These are phyloP conservation scores for slime mould (Dictyostelium discoideum) DNA, from an alignment of 78 protist genomes.

Conservation along the genomic window DNA sequence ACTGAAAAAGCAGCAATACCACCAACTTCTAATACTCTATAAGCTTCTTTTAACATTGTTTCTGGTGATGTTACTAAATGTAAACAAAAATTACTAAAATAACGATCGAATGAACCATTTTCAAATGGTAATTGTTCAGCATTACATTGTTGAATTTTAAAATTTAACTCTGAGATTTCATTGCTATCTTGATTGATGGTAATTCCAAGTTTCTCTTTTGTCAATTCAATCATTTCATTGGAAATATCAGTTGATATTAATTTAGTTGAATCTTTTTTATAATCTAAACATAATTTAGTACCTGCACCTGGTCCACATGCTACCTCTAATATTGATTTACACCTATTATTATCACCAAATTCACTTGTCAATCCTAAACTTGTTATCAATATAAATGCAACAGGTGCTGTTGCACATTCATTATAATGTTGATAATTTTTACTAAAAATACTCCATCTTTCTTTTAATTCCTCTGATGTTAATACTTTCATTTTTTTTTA, in stretches of 20 bases:
- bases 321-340: slow-evolving; percentile 27
- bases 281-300: background rate
- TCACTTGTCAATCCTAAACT: background rate
- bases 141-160: slow-evolving; percentile 7
- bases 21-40: slow-evolving; percentile 53
- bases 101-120: slow-evolving; percentile 29
- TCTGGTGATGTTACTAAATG: slow-evolving; percentile 56
- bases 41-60: slow-evolving; percentile 10
- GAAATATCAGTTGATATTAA: slow-evolving; percentile 19
- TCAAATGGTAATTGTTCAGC: slow-evolving; percentile 47
- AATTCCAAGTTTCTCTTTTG: background rate
- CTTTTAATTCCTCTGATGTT: background rate
- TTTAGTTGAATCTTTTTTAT: background rate
- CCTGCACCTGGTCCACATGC: slow-evolving; percentile 71
- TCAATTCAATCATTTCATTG: slow-evolving; percentile 22
- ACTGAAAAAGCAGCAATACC: slow-evolving; percentile 68
- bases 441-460: slow-evolving; percentile 50
- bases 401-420: slow-evolving; percentile 34
- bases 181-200: background rate
- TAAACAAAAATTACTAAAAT: slow-evolving; percentile 40
- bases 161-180: background rate
- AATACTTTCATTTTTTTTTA: background rate
- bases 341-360: background rate
- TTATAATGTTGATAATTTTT: background rate
- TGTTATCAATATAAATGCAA: background rate